A percentile compares a stretch with the other conserved stretches of the same genome.
phyloP scores from a whole-genome alignment of 2,329 filamentous ascomycete species.

The Elsinoe ampelina region DNA sequence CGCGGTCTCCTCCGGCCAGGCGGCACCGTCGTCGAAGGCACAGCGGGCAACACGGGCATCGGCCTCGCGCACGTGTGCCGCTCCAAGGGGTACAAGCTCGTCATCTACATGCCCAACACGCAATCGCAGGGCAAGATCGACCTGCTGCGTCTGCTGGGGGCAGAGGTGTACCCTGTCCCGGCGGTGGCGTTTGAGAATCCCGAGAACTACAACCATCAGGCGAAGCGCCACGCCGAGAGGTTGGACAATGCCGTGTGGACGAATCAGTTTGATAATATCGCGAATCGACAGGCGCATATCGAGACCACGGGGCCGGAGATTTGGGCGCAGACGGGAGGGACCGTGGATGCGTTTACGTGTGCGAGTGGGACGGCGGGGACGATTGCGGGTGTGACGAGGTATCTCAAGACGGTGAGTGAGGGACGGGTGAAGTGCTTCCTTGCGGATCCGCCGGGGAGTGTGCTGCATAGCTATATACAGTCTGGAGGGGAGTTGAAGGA shows the following conservation, averaged over 20 bases:
- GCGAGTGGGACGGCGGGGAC: conserved; percentile 90
- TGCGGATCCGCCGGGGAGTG: conserved; percentile 86
- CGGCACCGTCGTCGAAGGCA: conserved; percentile 93
- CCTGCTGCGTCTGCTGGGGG: conserved; percentile 77
- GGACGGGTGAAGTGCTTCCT: conserved; percentile 79
- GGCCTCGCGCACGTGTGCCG: conserved; percentile 94
- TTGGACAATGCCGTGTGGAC: conserved; percentile 93
- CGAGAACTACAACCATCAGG: conserved; percentile 97
- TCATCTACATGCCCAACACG: conserved; percentile 99
- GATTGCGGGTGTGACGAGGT: conserved; percentile 78
- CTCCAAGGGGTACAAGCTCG: conserved; percentile 80
- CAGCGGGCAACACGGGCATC: conserved; percentile 95
- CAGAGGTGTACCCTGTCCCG: conserved; percentile 91
- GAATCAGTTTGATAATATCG: conserved; percentile 96
- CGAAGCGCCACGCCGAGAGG: conserved; percentile 74
- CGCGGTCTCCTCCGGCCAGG: conserved; percentile 71
- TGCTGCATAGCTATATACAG: conserved; percentile 83
- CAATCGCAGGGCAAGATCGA: conserved; percentile 98
- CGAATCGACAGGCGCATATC: conserved; percentile 87
- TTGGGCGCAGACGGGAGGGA: conserved; percentile 81
- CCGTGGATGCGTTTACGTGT: conserved; percentile 89
- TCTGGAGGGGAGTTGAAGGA: conserved; percentile 78
- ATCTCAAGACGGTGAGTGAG: conserved; percentile 71
- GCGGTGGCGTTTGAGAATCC: conserved; percentile 93
- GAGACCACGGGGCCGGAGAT: conserved; percentile 97